Percentiles rank a stretch among this genome's conserved stretches.
Evolutionary conservation across 2,329 filamentous ascomycete species (phyloP).

Genomic region (Pseudopithomyces maydicus): DNA sequence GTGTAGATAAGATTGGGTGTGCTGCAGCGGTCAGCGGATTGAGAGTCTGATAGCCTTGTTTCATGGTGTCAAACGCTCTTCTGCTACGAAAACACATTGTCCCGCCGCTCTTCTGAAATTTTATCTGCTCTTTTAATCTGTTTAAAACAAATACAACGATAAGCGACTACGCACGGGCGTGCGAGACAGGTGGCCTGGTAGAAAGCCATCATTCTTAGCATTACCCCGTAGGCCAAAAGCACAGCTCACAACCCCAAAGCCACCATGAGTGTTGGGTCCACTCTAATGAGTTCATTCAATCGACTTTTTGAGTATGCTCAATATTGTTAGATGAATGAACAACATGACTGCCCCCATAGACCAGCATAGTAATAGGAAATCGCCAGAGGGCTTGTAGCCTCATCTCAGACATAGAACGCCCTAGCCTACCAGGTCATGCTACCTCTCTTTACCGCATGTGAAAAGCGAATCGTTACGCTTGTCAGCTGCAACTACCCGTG

Average conservation of each 20-base stretch:
- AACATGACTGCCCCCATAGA: constrained; percentile 8
- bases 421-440: constrained; percentile 11
- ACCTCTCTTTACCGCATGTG: constrained; percentile 20
- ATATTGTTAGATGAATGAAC: constrained; percentile 12
- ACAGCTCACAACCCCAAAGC: not conserved
- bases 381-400: constrained; percentile 3
- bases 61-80: constrained; percentile 41
- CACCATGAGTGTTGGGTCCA: too few species aligned
- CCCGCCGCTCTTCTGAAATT: constrained; percentile 14
- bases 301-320: not conserved
- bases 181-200: not conserved
- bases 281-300: not conserved
- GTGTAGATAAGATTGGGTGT: constrained; percentile 24
- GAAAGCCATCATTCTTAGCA: not conserved
- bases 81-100: constrained; percentile 34
- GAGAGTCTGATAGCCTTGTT: constrained; percentile 39
- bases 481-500: constrained; percentile 38
- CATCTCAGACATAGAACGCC: not conserved
- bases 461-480: constrained; percentile 30
- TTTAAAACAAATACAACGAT: constrained; percentile 23
- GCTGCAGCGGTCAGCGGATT: constrained; percentile 32
- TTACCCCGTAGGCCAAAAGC: not conserved
- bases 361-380: not conserved
- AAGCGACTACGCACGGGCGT: constrained; percentile 12
- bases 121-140: constrained; percentile 18